Percentiles rank a stretch among this genome's conserved stretches.
These are phyloP conservation scores for Neonothopanus nambi DNA, from an alignment of 1,284 basidiomycete genomes.

Conservation along the genomic window DNA sequence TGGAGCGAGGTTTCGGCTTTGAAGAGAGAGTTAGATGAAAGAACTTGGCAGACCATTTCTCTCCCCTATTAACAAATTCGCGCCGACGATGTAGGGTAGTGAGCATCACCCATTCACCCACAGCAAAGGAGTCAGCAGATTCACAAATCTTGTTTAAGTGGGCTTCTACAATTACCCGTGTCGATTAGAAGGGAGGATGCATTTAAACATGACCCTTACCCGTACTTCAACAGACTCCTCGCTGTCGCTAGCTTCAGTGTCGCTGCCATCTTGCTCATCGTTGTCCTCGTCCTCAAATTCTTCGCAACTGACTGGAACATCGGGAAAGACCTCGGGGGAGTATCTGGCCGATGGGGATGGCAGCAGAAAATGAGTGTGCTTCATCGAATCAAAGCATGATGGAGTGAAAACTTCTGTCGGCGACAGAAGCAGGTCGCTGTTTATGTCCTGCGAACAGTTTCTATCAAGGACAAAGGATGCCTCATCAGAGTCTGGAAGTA, in stretches of 20 bases:
- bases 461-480: neutral
- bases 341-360: neutral
- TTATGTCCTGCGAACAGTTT: conserved; percentile 5
- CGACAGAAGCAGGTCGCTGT: neutral
- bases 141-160: conserved; percentile 24
- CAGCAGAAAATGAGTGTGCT: neutral
- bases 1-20: neutral
- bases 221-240: neutral
- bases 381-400: conserved; percentile 1
- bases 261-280: neutral
- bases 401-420: conserved; percentile 5
- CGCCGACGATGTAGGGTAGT: neutral
- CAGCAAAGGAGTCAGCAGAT: conserved; percentile 10
- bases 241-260: neutral
- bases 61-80: conserved; percentile 4
- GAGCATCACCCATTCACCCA: conserved; percentile 19
- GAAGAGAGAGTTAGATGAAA: neutral
- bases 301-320: conserved; percentile 1
- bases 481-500: neutral
- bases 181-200: neutral
- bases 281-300: neutral
- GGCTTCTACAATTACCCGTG: neutral
- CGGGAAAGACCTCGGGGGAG: neutral
- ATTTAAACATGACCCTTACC: neutral
- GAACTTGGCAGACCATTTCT: conserved; percentile 13